Evolutionary conservation across 108 stramenopile genomes (phyloP), one percentile per base, ranked within the genome.

Genomic region (Nitzschia sp.): DNA sequence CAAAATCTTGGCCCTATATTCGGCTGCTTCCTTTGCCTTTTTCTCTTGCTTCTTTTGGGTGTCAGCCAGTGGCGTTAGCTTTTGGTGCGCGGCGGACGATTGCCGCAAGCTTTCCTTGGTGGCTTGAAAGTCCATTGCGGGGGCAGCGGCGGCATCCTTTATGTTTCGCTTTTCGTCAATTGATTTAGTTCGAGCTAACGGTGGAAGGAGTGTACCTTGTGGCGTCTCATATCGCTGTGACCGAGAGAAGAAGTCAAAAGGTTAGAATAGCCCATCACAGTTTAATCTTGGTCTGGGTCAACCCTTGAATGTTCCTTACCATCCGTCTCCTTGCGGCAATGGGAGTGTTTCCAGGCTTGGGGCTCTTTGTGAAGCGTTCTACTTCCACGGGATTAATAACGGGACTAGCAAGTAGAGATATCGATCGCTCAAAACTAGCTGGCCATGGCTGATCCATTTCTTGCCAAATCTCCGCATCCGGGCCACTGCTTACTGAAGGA

Each of bases 371-470:
- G 19, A 74, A 75, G 23, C 59, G 59, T 26, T 86, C 82, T 25
- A 79, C 82, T 60, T 79, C 71, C 32, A 63, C 66, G 25, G 75
- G 78, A 61, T 74, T 79, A 33, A 85, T 66, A 30, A 91, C 67
- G 11, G 87, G 89, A 67, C 77, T 77, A 27, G 89, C 82, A 46
- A 91, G 68, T 15, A 91, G 71, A 34, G 70, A 68, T 47, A 92
- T 89, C 11, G 81, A 72, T 47, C 85, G 59, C 61, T 92, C 85
- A 35, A 92, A 87, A 21, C 85, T 85, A 23, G 88, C 79, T 24
- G 91, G 87, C 91, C 91, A 92, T 35, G 88, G 86, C 35, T 77
- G 61, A 30, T 83, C 84, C 79, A 83, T 66, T 77, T 92, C 88
- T 18, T 87, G 63, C 80, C 68, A 66, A 19, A 77, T 65, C 21